Conservation (phyloP, 2,329 filamentous ascomycete species). For the Colletotrichum sublineola region DNA sequence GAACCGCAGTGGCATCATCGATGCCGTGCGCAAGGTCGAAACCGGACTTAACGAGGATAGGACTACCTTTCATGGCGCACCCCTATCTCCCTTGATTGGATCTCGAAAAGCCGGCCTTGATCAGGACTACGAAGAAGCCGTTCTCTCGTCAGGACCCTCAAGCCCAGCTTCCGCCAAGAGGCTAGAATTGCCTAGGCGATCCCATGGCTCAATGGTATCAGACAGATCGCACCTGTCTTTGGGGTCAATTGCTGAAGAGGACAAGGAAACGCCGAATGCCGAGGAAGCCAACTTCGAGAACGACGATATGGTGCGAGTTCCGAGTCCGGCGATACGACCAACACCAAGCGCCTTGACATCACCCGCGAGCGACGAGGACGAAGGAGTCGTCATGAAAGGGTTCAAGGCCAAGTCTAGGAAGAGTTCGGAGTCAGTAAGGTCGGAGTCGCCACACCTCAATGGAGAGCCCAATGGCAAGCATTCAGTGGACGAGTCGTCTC, state of each 20-base stretch:
- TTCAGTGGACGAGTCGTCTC: constrained; percentile 11
- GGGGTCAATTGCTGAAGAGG: constrained; percentile 59
- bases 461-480: constrained; percentile 33
- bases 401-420: constrained; percentile 40
- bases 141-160: constrained; percentile 51
- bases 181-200: constrained; percentile 47
- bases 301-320: constrained; percentile 44
- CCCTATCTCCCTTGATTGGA: constrained; percentile 53
- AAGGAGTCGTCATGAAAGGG: constrained; percentile 54
- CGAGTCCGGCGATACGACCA: constrained; percentile 48
- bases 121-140: constrained; percentile 51
- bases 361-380: constrained; percentile 56
- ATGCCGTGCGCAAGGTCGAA: constrained; percentile 60
- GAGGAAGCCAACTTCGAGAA: constrained; percentile 37
- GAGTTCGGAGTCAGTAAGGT: constrained; percentile 1
- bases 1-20: constrained; percentile 58
- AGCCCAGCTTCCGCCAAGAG: constrained; percentile 52
- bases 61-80: constrained; percentile 52
- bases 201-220: constrained; percentile 47
- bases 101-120: constrained; percentile 54
- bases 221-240: constrained; percentile 58
- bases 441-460: constrained; percentile 21
- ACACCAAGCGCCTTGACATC: constrained; percentile 44
- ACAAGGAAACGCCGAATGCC: constrained; percentile 41
- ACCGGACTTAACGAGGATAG: constrained; percentile 59